Conservation (phyloP, 2,329 filamentous ascomycete species). For the Dactylellina sp. region DNA sequence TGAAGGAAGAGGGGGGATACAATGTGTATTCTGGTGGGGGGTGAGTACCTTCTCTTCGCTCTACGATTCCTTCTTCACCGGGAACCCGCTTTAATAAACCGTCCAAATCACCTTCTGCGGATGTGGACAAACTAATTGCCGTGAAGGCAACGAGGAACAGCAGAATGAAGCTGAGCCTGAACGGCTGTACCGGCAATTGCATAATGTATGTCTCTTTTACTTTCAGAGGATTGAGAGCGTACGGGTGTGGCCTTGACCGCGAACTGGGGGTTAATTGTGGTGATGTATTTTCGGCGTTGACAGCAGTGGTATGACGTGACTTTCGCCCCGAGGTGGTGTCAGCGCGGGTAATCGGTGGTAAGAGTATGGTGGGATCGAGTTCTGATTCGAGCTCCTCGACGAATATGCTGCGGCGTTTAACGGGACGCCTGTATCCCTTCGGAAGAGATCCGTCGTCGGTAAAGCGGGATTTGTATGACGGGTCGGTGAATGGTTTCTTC, state of each 20-base stretch:
- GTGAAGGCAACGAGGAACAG: conserved; percentile 46
- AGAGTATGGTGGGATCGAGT: conserved; percentile 6
- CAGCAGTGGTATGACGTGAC: conserved; percentile 21
- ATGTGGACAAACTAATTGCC: conserved; percentile 44
- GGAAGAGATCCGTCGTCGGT: conserved; percentile 25
- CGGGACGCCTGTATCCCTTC: conserved; percentile 15
- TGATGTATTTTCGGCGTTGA: background rate
- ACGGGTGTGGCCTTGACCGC: conserved; percentile 5
- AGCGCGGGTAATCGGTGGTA: conserved; percentile 5
- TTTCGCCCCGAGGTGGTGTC: conserved; percentile 6
- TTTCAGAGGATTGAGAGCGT: conserved; percentile 34
- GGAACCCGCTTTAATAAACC: conserved; percentile 40
- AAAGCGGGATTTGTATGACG: conserved; percentile 47
- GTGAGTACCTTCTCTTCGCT: conserved; percentile 40
- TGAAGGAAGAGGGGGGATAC: no score
- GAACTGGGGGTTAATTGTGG: background rate
- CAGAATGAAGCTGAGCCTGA: conserved; percentile 31
- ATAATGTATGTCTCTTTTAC: conserved; percentile 52
- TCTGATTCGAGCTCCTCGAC: conserved; percentile 41
- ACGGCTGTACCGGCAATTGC: conserved; percentile 42
- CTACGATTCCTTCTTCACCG: conserved; percentile 40
- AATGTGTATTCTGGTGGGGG: no score
- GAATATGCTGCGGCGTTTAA: conserved; percentile 45
- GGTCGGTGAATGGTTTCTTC: conserved; percentile 46
- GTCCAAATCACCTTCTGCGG: conserved; percentile 41